These are phyloP conservation scores for Setaria viridis DNA, from an alignment of 202 grass and related monocot genomes.

Conservation along the genomic window DNA sequence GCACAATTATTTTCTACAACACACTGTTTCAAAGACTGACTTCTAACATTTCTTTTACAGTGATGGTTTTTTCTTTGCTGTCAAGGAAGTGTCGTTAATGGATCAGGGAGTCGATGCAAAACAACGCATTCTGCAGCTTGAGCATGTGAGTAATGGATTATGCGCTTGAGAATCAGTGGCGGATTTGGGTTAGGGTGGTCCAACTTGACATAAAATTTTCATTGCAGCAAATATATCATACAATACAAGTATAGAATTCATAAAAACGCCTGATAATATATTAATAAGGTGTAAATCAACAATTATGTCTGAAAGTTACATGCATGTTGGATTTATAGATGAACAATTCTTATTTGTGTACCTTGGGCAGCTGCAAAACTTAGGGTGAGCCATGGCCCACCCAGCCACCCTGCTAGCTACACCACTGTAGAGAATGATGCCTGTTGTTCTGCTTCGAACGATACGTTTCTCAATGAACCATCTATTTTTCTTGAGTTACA, in stretches of 20 bases:
- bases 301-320: too few species aligned
- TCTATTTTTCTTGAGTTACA: slow-evolving; percentile 6
- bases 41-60: slow-evolving; percentile 59
- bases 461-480: slow-evolving; percentile 10
- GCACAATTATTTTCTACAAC: not conserved
- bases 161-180: not conserved
- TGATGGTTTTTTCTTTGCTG: slow-evolving; percentile 88
- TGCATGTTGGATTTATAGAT: too few species aligned
- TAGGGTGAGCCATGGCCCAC: too few species aligned
- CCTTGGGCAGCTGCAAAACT: too few species aligned
- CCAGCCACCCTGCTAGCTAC: too few species aligned
- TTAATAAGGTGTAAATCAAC: too few species aligned
- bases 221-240: too few species aligned
- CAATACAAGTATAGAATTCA: too few species aligned
- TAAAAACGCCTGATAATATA: too few species aligned
- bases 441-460: not conserved
- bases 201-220: too few species aligned
- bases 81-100: slow-evolving; percentile 87
- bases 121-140: slow-evolving; percentile 74
- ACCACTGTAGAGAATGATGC: slow-evolving; percentile 6
- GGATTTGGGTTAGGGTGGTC: too few species aligned
- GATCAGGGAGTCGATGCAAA: slow-evolving; percentile 84
- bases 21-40: slow-evolving; percentile 18
- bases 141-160: slow-evolving; percentile 68
- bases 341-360: too few species aligned